Conservation (phyloP, 139 green algal genomes). For the Chlorella ohadii region DNA sequence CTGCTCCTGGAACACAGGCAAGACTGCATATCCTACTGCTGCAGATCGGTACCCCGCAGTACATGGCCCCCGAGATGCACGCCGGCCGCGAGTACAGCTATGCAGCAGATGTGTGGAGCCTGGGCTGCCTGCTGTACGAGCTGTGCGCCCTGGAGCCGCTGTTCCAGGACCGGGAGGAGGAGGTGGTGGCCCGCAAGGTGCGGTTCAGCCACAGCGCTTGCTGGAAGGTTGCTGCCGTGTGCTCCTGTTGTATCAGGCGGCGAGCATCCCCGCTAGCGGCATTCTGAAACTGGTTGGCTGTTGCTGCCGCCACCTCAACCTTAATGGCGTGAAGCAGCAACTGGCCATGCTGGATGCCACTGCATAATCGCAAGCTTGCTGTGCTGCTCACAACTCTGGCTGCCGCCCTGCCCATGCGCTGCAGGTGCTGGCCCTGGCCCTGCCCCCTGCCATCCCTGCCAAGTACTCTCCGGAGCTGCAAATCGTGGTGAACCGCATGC, state of each 20-base stretch:
- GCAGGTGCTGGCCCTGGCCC: conserved; percentile 12
- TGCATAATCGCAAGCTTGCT: too few species aligned
- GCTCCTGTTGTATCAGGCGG: too few species aligned
- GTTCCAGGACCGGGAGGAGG: neutral
- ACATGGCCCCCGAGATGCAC: conserved; percentile 31
- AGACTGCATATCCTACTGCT: too few species aligned
- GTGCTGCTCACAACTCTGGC: neutral
- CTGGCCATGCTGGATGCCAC: too few species aligned
- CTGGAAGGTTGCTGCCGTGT: too few species aligned
- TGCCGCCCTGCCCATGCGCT: neutral
- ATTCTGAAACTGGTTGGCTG: too few species aligned
- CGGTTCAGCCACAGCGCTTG: too few species aligned
- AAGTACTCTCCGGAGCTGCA: conserved; percentile 18
- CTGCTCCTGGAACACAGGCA: too few species aligned
- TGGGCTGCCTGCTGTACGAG: conserved; percentile 22
- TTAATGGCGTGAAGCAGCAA: too few species aligned
- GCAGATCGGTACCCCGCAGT: conserved; percentile 28
- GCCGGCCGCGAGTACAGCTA: neutral
- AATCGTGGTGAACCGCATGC: conserved; percentile 7
- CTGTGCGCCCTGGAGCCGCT: conserved; percentile 15
- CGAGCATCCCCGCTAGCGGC: too few species aligned
- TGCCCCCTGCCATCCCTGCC: neutral
- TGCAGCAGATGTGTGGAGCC: conserved; percentile 6
- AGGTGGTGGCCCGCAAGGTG: conserved; percentile 15
- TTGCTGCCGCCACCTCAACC: neutral